Evolutionary conservation across 306 rosid genomes (phyloP).

Genomic region (Rosa multiflora): DNA sequence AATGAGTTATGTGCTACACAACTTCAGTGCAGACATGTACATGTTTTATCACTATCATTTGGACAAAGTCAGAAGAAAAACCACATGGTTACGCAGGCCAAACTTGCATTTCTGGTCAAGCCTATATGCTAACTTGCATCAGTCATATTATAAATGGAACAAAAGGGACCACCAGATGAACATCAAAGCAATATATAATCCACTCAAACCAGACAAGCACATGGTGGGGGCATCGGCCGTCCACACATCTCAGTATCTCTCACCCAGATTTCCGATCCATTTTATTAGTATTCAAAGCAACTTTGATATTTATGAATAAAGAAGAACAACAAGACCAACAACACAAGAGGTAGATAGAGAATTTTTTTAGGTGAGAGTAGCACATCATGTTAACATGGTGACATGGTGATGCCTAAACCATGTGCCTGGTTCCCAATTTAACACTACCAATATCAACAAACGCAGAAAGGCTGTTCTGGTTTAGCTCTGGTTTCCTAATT

Average conservation of each 20-base stretch:
- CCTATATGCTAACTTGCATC: background rate
- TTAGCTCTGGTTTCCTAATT: slow-evolving; percentile 15
- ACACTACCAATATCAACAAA: background rate
- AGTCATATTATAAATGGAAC: background rate
- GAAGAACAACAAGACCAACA: background rate
- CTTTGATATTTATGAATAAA: slow-evolving; percentile 8
- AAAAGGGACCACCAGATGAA: slow-evolving; percentile 18
- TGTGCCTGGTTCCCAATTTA: slow-evolving; percentile 17
- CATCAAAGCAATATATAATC: background rate
- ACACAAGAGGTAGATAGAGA: background rate
- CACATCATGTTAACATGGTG: slow-evolving; percentile 36
- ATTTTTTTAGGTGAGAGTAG: slow-evolving; percentile 7
- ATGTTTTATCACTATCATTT: background rate
- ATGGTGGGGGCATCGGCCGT: slow-evolving; percentile 35
- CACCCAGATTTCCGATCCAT: slow-evolving; percentile 10
- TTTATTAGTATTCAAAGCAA: background rate
- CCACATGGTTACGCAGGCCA: slow-evolving; percentile 12
- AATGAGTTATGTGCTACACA: background rate
- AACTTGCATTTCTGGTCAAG: slow-evolving; percentile 9
- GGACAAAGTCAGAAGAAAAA: slow-evolving; percentile 9
- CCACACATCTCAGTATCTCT: slow-evolving; percentile 1
- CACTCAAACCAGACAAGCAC: slow-evolving; percentile 31
- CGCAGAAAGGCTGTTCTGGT: background rate
- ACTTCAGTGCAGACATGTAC: background rate
- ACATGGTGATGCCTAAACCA: slow-evolving; percentile 34